Conservation (phyloP, 1,139 yeast genomes). For the Zygosaccharomyces sapae region DNA sequence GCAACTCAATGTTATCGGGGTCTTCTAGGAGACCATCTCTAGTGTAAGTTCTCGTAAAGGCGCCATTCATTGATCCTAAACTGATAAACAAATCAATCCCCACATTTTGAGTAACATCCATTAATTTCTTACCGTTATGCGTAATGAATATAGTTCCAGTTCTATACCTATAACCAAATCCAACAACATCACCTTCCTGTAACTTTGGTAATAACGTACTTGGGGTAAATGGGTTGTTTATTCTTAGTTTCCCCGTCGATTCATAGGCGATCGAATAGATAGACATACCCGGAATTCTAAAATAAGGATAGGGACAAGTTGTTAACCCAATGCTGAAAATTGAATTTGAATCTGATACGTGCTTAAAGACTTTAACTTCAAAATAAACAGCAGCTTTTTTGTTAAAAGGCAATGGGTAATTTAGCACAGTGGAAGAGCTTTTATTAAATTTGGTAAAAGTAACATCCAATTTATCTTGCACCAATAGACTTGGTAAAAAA, state of each 20-base stretch:
- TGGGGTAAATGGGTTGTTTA: constrained; percentile 76
- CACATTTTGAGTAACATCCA: constrained; percentile 79
- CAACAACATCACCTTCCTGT: constrained; percentile 83
- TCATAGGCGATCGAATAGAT: constrained; percentile 84
- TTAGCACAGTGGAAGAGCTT: constrained; percentile 49
- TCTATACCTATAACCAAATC: constrained; percentile 79
- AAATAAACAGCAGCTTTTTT: constrained; percentile 64
- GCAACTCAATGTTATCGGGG: constrained; percentile 33
- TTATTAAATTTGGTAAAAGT: constrained; percentile 41
- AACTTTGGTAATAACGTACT: constrained; percentile 70
- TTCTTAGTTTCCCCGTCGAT: constrained; percentile 74
- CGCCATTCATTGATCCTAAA: constrained; percentile 35
- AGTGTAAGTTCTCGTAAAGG: constrained; percentile 36
- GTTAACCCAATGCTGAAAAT: constrained; percentile 70
- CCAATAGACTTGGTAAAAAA: constrained; percentile 40
- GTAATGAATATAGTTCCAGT: constrained; percentile 85
- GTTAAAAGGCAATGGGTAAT: constrained; percentile 61
- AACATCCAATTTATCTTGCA: constrained; percentile 64
- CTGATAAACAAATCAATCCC: constrained; percentile 61
- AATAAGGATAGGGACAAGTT: constrained; percentile 86
- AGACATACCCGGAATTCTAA: constrained; percentile 79
- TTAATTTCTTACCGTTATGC: constrained; percentile 80
- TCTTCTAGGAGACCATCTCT: constrained; percentile 36
- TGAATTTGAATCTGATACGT: constrained; percentile 37
- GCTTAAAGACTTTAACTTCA: constrained; percentile 62